phyloP scores from a whole-genome alignment of 495 filamentous ascomycete genomes.

The Usnea hakonensis region DNA sequence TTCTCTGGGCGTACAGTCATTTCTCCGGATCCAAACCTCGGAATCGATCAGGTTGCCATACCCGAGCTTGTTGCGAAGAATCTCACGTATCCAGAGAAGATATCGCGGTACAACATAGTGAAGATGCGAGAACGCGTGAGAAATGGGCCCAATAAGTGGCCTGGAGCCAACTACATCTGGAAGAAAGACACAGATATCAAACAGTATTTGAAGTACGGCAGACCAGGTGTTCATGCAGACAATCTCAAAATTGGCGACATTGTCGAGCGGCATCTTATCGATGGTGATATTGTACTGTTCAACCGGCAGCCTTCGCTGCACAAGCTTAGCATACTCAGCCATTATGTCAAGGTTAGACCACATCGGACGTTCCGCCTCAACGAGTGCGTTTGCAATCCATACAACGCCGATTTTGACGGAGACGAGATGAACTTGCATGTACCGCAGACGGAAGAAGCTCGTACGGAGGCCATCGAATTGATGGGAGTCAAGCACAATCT shows the following conservation, averaged over 20 bases:
- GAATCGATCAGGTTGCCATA: conserved; percentile 89
- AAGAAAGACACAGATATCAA: conserved; percentile 65
- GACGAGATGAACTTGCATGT: conserved; percentile 99
- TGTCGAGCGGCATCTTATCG: conserved; percentile 90
- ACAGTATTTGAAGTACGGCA: conserved; percentile 66
- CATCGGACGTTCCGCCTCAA: conserved; percentile 96
- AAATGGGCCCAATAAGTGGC: conserved; percentile 69
- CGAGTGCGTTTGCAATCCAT: conserved; percentile 95
- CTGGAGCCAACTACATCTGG: conserved; percentile 75
- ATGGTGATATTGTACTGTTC: conserved; percentile 94
- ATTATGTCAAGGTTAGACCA: conserved; percentile 84
- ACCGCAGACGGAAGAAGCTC: conserved; percentile 93
- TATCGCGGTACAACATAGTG: conserved; percentile 70
- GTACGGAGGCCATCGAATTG: conserved; percentile 86
- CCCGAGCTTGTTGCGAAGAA: conserved; percentile 85
- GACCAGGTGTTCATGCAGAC: conserved; percentile 56
- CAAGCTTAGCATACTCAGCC: conserved; percentile 94
- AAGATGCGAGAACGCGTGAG: conserved; percentile 65
- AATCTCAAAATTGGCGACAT: conserved; percentile 74
- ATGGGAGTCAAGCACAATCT: conserved; percentile 99
- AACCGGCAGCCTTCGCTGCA: conserved; percentile 97
- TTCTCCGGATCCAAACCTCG: conserved; percentile 89
- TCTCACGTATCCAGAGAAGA: conserved; percentile 87
- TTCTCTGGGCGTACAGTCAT: conserved; percentile 98
- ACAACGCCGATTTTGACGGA: conserved; percentile 99